These are phyloP conservation scores for Onygenales sp. DNA, from an alignment of 2,329 filamentous ascomycete species.

Conservation along the genomic window DNA sequence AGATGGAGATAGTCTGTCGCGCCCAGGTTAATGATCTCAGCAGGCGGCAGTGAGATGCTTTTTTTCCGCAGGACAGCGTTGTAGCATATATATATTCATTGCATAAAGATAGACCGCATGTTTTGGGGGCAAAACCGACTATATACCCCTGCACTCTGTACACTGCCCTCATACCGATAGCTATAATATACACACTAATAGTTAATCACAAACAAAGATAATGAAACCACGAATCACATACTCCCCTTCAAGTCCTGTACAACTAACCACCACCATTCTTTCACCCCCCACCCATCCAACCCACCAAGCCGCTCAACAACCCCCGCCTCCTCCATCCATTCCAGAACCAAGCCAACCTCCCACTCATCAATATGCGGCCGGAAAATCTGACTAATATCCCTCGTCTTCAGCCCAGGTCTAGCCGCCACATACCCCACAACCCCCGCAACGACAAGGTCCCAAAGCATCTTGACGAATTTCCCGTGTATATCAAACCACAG, in stretches of 20 bases:
- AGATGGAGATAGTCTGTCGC: too few species aligned
- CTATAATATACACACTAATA: background rate
- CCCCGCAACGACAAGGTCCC: slow-evolving; percentile 33
- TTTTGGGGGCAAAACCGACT: too few species aligned
- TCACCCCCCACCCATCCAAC: slow-evolving; percentile 20
- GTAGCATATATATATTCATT: too few species aligned
- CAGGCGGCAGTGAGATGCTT: too few species aligned
- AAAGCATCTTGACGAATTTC: slow-evolving; percentile 25
- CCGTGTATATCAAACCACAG: slow-evolving; percentile 42
- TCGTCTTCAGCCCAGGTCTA: slow-evolving; percentile 30
- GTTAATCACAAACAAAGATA: background rate
- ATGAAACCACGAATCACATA: background rate
- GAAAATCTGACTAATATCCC: slow-evolving; percentile 27
- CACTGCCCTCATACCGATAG: too few species aligned
- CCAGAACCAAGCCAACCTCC: slow-evolving; percentile 32
- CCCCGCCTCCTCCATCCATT: slow-evolving; percentile 29
- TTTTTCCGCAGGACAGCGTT: too few species aligned
- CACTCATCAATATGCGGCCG: slow-evolving; percentile 31
- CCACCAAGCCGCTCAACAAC: slow-evolving; percentile 12
- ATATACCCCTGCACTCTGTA: too few species aligned
- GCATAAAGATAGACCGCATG: too few species aligned
- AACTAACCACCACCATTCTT: slow-evolving; percentile 35
- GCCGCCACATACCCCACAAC: slow-evolving; percentile 33
- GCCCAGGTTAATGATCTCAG: too few species aligned
- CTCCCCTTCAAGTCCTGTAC: slow-evolving; percentile 8